Evolutionary conservation across 2,329 filamentous ascomycete genomes (phyloP).

Genomic region (Plectosphaerella sp.): DNA sequence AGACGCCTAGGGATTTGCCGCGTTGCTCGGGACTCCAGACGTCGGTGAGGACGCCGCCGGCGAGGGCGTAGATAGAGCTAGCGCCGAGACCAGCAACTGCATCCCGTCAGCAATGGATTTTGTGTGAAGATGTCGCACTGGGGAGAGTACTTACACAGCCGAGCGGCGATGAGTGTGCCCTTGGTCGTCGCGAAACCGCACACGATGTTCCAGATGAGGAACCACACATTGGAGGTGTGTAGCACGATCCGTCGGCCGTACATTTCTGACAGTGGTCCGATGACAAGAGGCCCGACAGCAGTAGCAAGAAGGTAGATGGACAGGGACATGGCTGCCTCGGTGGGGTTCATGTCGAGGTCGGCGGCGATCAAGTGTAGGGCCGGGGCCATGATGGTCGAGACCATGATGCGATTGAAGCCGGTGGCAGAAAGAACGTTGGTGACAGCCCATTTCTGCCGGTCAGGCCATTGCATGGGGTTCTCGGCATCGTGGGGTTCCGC

Average conservation of each 20-base stretch:
- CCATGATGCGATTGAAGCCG: constrained; percentile 46
- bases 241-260: constrained; percentile 37
- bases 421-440: constrained; percentile 43
- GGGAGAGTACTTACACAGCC: constrained; percentile 59
- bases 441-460: constrained; percentile 51
- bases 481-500: constrained; percentile 45
- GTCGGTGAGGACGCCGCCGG: constrained; percentile 35
- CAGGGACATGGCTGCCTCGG: constrained; percentile 37
- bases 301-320: constrained; percentile 54
- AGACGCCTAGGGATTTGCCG: constrained; percentile 31
- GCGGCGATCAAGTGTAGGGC: constrained; percentile 41
- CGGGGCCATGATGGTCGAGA: constrained; percentile 48
- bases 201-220: constrained; percentile 55
- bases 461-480: constrained; percentile 53
- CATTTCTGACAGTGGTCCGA: constrained; percentile 45
- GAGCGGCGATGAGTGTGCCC: constrained; percentile 39
- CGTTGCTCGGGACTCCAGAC: constrained; percentile 35
- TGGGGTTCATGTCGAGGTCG: constrained; percentile 45
- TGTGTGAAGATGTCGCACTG: constrained; percentile 73
- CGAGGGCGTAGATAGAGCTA: constrained; percentile 35
- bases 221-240: constrained; percentile 38
- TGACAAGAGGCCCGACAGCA: constrained; percentile 42
- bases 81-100: constrained; percentile 48
- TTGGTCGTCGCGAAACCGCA: constrained; percentile 47
- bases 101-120: constrained; percentile 70